phyloP scores from a whole-genome alignment of 106 monocot species.

The Platanthera guangdongensis region DNA sequence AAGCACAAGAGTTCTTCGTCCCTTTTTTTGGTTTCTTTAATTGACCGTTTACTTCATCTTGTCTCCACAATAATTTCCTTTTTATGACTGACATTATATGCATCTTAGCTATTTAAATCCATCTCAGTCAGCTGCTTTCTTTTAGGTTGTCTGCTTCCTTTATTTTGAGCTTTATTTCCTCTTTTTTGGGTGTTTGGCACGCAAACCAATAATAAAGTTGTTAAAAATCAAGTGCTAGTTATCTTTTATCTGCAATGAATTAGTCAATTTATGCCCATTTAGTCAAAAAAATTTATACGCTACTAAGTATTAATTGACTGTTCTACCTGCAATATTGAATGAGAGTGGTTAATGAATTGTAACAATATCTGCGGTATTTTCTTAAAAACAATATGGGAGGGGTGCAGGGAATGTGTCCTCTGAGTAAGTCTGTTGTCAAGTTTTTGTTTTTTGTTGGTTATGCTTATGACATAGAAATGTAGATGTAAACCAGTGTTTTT shows the following conservation, averaged over 20 bases:
- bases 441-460: neutral
- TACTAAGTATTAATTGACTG: neutral
- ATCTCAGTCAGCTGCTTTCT: neutral
- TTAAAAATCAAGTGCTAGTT: neutral
- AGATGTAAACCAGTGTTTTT: neutral
- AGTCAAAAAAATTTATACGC: neutral
- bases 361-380: neutral
- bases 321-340: neutral
- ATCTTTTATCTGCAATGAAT: neutral
- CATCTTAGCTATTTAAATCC: neutral
- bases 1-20: too few species aligned
- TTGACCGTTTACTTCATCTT: too few species aligned
- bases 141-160: neutral
- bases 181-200: neutral
- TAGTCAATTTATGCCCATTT: neutral
- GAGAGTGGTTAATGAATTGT: neutral
- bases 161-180: neutral
- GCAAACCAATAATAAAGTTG: neutral
- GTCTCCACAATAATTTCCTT: too few species aligned
- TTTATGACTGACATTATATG: neutral
- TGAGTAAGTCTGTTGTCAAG: neutral
- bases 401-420: neutral
- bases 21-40: too few species aligned
- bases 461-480: neutral
- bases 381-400: neutral